These are phyloP conservation scores for Phytophthora foliorum DNA, from an alignment of 352 stramenopile species.

Conservation along the genomic window DNA sequence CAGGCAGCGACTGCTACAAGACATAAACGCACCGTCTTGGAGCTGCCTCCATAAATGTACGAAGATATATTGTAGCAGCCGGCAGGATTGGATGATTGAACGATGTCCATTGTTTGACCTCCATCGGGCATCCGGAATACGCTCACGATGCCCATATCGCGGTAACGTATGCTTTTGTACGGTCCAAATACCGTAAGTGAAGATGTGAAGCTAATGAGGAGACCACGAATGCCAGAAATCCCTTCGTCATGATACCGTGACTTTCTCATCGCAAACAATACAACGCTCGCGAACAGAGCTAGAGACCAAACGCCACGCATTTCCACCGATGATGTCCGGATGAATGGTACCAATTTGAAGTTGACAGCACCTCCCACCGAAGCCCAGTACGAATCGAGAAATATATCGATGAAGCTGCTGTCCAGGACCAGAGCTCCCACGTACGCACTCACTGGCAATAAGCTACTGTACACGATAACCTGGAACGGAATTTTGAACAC, in stretches of 20 bases:
- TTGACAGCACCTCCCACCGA: conserved; percentile 27
- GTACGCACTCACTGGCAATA: conserved; percentile 52
- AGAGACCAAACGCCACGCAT: conserved; percentile 62
- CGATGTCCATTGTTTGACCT: conserved; percentile 24
- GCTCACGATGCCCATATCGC: conserved; percentile 26
- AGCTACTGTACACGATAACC: conserved; percentile 60
- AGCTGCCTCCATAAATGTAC: conserved; percentile 23
- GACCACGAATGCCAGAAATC: conserved; percentile 39
- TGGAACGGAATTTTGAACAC: conserved; percentile 61
- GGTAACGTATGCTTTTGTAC: conserved; percentile 34
- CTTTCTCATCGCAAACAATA: conserved; percentile 30
- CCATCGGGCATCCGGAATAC: conserved; percentile 20
- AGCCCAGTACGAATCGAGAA: conserved; percentile 50
- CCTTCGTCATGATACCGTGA: conserved; percentile 19
- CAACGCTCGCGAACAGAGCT: conserved; percentile 40
- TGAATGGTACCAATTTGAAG: conserved; percentile 43
- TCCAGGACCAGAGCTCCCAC: conserved; percentile 51
- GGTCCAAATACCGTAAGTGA: conserved; percentile 48
- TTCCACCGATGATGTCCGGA: conserved; percentile 43
- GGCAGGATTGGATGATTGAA: conserved; percentile 16
- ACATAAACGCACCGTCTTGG: conserved; percentile 24
- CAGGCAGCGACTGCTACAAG: conserved; percentile 8
- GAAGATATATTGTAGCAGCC: conserved; percentile 33
- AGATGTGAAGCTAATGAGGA: conserved; percentile 48
- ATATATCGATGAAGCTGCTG: conserved; percentile 48